phyloP scores from a whole-genome alignment of 2,329 filamentous ascomycete genomes.

The Trichoderma breve region DNA sequence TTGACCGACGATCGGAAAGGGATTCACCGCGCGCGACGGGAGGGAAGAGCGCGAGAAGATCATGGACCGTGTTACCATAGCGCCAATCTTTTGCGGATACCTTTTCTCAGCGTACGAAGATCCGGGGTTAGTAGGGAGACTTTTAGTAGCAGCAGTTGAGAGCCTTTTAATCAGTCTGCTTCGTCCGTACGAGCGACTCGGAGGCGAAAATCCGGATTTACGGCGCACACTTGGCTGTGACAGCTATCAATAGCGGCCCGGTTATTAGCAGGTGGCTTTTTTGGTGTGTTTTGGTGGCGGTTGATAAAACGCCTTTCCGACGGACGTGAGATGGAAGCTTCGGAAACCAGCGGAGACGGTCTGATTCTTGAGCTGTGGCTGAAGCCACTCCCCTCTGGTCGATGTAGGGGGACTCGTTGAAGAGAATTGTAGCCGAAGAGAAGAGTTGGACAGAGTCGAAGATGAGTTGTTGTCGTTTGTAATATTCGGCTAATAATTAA shows the following conservation, averaged over 20 bases:
- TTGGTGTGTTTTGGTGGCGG: not conserved
- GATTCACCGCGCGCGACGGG: not conserved
- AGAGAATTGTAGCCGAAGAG: not conserved
- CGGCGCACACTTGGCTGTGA: not conserved
- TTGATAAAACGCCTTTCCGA: not conserved
- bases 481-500: not conserved
- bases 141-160: not conserved
- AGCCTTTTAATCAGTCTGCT: not conserved
- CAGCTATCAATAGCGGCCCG: not conserved
- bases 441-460: not conserved
- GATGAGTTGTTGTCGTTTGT: not conserved
- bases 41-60: not conserved
- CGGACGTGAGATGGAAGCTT: not conserved
- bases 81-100: not conserved
- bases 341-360: not conserved
- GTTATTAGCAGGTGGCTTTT: not conserved
- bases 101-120: not conserved
- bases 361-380: not conserved
- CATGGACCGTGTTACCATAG: constrained; percentile 8
- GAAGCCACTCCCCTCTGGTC: not conserved
- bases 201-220: not conserved
- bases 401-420: not conserved
- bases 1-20: not conserved
- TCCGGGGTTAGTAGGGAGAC: not conserved
- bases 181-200: not conserved